Evolutionary conservation across 805 yeast genomes (phyloP).

Genomic region (Candida glaebosa): DNA sequence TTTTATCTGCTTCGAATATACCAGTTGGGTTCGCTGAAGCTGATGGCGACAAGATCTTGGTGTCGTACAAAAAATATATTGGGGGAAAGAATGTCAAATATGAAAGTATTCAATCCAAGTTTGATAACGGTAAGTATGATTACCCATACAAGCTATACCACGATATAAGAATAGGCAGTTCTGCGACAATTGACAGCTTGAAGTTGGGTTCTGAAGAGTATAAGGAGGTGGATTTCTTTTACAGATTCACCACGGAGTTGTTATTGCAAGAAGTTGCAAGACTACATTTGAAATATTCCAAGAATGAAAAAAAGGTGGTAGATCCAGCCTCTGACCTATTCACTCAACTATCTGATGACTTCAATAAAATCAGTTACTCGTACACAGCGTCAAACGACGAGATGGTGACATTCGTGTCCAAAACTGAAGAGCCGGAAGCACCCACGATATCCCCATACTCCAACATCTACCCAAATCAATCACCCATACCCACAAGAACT

Average conservation of each 20-base stretch:
- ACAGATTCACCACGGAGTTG: conserved; percentile 58
- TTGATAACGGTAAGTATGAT: conserved; percentile 22
- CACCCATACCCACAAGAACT: conserved; percentile 34
- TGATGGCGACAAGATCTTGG: conserved; percentile 40
- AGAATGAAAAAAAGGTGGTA: conserved; percentile 10
- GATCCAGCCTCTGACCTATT: conserved; percentile 34
- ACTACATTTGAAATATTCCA: conserved; percentile 8
- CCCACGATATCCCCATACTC: conserved; percentile 13
- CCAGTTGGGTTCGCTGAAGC: conserved; percentile 48
- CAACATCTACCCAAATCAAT: conserved; percentile 33
- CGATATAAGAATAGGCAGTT: conserved; percentile 59
- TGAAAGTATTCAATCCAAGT: conserved; percentile 44
- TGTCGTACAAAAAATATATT: conserved; percentile 37
- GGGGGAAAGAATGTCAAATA: conserved; percentile 21
- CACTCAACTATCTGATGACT: conserved; percentile 51
- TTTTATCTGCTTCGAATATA: conserved; percentile 20
- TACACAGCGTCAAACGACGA: conserved; percentile 59
- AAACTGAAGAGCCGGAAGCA: conserved; percentile 27
- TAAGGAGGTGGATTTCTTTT: conserved; percentile 56
- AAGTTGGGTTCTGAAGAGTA: conserved; percentile 50
- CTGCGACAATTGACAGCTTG: conserved; percentile 43
- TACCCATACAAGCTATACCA: conserved; percentile 59
- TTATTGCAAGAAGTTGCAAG: conserved; percentile 53
- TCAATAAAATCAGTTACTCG: conserved; percentile 52
- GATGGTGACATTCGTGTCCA: conserved; percentile 39